Evolutionary conservation across 2,329 filamentous ascomycete genomes (phyloP).

Genomic region (Calonectria multiphialidica): DNA sequence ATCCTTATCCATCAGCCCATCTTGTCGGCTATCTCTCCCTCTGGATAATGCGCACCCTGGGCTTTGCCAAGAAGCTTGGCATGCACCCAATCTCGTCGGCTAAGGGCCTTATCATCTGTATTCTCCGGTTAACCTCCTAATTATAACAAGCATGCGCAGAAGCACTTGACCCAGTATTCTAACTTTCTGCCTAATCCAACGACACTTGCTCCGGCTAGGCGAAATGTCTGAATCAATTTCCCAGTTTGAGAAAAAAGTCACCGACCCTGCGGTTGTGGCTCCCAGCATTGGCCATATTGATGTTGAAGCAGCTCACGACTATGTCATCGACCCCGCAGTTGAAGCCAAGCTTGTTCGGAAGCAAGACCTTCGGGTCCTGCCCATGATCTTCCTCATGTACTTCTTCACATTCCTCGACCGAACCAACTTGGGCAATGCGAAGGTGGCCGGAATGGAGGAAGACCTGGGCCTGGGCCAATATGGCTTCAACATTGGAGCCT

Average conservation of each 20-base stretch:
- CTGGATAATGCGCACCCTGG: background rate
- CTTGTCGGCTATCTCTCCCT: background rate
- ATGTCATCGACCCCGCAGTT: background rate
- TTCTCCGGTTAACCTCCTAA: background rate
- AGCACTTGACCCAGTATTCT: background rate
- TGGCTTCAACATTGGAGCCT: constrained; percentile 69
- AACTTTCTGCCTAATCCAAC: background rate
- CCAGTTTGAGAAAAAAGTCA: background rate
- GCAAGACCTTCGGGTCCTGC: constrained; percentile 1
- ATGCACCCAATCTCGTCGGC: background rate
- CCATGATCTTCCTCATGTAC: constrained; percentile 1
- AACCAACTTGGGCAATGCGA: constrained; percentile 49
- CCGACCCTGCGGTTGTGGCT: background rate
- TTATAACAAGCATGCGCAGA: background rate
- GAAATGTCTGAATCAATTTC: background rate
- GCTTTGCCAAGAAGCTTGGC: background rate
- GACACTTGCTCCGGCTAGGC: background rate
- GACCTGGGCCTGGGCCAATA: constrained; percentile 59
- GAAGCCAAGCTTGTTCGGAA: constrained; percentile 9
- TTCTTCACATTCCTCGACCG: constrained; percentile 43
- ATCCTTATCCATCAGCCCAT: background rate
- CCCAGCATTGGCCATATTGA: constrained; percentile 44
- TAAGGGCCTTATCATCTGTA: background rate
- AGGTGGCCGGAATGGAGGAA: constrained; percentile 54
- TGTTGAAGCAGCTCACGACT: constrained; percentile 23